phyloP scores from a whole-genome alignment of 805 yeast genomes.

The Myxozyma lipomycoides region DNA sequence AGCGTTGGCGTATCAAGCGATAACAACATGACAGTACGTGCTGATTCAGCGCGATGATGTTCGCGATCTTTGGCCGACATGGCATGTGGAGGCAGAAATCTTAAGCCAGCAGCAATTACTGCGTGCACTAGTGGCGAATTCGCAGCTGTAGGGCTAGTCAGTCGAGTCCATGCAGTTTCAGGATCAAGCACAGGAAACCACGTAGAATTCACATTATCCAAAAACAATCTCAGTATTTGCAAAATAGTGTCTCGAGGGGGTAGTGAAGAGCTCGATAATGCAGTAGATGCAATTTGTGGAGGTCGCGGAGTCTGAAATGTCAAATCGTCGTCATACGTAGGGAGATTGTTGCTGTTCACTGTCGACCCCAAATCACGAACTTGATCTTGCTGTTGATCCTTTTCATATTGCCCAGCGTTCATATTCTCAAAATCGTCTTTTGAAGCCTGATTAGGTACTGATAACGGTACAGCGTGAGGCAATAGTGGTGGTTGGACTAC shows the following conservation, averaged over 20 bases:
- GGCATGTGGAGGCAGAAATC: slow-evolving; percentile 21
- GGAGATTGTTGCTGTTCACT: neutral
- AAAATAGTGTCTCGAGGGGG: slow-evolving; percentile 19
- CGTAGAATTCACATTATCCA: slow-evolving; percentile 67
- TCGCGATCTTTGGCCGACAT: slow-evolving; percentile 10
- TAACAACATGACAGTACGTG: slow-evolving; percentile 27
- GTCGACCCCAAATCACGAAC: neutral
- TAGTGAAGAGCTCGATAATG: neutral
- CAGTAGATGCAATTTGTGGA: neutral
- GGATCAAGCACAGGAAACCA: slow-evolving; percentile 72
- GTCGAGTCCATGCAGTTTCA: slow-evolving; percentile 9
- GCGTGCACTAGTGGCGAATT: slow-evolving; percentile 25
- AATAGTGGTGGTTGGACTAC: neutral
- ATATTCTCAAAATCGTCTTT: neutral
- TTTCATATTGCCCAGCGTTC: neutral
- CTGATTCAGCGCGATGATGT: slow-evolving; percentile 25
- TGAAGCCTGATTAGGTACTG: neutral
- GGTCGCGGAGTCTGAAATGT: neutral
- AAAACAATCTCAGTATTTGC: slow-evolving; percentile 62
- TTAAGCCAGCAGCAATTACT: slow-evolving; percentile 27
- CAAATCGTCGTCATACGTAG: neutral
- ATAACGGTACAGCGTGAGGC: neutral
- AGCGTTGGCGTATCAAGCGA: slow-evolving; percentile 29
- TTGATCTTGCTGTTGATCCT: neutral
- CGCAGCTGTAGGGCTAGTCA: slow-evolving; percentile 1